Conservation (phyloP, 2,329 filamentous ascomycete genomes). For the Cladosporium cucumerinum region DNA sequence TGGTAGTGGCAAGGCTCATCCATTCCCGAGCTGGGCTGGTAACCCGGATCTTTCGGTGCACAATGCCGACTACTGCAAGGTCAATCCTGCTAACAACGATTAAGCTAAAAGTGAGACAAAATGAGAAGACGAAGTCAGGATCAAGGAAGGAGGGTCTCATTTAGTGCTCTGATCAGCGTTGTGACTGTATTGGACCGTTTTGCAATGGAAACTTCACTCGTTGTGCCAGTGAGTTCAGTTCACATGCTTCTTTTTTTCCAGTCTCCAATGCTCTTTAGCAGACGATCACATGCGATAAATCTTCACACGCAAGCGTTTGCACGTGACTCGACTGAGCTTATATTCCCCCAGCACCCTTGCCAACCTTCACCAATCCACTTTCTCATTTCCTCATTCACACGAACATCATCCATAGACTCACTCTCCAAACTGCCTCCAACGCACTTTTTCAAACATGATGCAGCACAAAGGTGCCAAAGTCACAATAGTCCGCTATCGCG, state of each 20-base stretch:
- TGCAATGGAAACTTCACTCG: not conserved
- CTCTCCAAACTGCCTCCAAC: not conserved
- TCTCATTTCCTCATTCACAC: not conserved
- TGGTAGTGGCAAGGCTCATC: constrained; percentile 37
- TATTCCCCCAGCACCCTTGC: not conserved
- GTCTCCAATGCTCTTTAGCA: not conserved
- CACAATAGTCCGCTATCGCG: not conserved
- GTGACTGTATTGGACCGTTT: not conserved
- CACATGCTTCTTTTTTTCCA: not conserved
- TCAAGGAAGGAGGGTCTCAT: not conserved
- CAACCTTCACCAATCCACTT: not conserved
- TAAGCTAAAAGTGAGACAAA: not conserved
- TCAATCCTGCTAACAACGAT: constrained; percentile 22
- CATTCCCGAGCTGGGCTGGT: constrained; percentile 27
- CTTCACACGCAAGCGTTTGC: not conserved
- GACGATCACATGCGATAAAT: not conserved
- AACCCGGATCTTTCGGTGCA: constrained; percentile 20
- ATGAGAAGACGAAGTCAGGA: not conserved
- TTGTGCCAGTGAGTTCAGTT: not conserved
- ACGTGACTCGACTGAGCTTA: not conserved
- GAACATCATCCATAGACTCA: not conserved
- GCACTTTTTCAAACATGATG: not conserved
- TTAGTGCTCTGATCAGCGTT: not conserved
- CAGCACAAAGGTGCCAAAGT: not conserved
- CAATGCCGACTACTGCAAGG: constrained; percentile 29